phyloP scores from a whole-genome alignment of 305 asterid species.

The Caryopteris hybrid region DNA sequence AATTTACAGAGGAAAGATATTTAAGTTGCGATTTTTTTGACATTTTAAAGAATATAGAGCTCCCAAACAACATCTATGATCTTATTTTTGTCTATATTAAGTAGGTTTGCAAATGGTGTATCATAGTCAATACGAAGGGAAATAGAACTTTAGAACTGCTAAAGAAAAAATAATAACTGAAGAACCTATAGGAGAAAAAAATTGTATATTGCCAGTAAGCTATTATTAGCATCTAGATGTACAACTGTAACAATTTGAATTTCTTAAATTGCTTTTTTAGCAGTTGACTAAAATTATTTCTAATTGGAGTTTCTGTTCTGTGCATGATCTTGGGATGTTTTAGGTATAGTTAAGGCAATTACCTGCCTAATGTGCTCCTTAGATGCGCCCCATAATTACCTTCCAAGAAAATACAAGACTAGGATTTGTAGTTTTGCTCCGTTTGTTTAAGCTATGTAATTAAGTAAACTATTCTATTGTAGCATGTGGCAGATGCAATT shows the following conservation, averaged over 20 bases:
- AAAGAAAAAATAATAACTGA: not conserved
- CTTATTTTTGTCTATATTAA: not conserved
- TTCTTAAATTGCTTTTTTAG: not conserved
- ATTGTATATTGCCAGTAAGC: not conserved
- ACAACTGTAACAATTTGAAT: not conserved
- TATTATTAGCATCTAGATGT: not conserved
- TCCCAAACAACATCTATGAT: not conserved
- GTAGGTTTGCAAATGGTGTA: not conserved
- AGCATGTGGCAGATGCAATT: not conserved
- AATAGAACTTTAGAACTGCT: not conserved
- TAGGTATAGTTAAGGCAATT: not conserved
- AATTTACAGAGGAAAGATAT: not conserved
- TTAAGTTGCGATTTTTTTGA: not conserved
- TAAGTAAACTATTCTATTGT: not conserved
- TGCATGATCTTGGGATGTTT: conserved; percentile 2
- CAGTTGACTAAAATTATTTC: not conserved
- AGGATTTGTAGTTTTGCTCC: not conserved
- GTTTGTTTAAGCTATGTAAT: not conserved
- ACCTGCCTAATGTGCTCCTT: not conserved
- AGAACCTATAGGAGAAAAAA: not conserved
- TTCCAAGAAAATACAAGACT: not conserved
- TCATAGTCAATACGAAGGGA: not conserved
- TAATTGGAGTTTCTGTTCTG: not conserved
- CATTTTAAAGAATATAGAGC: not conserved
- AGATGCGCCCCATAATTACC: not conserved